Conservation (phyloP, 2,329 filamentous ascomycete species). For the Emmonsiellopsis sp. region DNA sequence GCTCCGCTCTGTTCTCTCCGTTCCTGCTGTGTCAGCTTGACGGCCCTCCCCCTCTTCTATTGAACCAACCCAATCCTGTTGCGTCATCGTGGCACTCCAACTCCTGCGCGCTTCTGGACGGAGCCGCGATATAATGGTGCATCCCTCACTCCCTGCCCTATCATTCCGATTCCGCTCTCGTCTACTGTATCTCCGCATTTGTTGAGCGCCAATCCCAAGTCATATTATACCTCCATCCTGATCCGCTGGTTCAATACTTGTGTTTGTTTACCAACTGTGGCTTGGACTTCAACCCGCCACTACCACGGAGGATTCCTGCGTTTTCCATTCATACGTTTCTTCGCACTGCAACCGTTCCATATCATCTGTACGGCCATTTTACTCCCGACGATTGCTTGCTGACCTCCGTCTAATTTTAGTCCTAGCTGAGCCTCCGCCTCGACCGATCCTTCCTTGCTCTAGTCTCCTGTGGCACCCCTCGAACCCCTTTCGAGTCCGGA, state of each 20-base stretch:
- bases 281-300: too few species aligned
- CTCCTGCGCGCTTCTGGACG: background rate
- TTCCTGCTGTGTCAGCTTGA: background rate
- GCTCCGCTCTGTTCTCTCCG: background rate
- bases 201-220: too few species aligned
- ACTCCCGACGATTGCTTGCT: background rate
- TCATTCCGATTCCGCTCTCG: background rate
- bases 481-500: background rate
- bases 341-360: too few species aligned
- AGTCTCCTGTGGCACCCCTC: background rate
- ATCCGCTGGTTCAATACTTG: too few species aligned
- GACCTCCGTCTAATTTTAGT: background rate
- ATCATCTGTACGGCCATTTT: too few species aligned
- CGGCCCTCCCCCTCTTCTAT: background rate
- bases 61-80: background rate
- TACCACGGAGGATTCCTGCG: too few species aligned
- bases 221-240: too few species aligned
- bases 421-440: background rate
- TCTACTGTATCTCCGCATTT: background rate
- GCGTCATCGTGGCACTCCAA: background rate
- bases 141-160: background rate
- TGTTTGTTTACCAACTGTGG: too few species aligned
- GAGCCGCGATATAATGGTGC: background rate
- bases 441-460: background rate
- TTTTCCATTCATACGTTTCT: too few species aligned